Evolutionary conservation across 1,139 yeast genomes (phyloP), one percentile per base, ranked within the genome.

Genomic region (Magnusiomyces fungicola): DNA sequence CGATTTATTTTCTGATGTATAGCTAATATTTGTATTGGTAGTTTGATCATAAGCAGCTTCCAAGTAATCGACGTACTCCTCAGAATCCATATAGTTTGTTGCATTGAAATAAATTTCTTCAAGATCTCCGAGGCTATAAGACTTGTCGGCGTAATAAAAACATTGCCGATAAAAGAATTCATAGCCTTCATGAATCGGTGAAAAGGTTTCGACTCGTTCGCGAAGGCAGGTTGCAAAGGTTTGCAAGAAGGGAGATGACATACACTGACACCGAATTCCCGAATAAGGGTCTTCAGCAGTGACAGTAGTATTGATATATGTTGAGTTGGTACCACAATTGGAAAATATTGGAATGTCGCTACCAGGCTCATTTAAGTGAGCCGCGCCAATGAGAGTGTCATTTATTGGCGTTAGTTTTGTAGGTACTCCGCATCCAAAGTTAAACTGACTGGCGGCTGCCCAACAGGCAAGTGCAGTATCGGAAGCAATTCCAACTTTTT

Each of bases 381-480:
- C 10, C 12, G 7, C 12, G 12, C 22, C 3, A 23, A 9, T n/a
- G 9, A 32, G 40, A 10, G 24, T 14, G 16, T 19, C 42, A 19
- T 37, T 39, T 23, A 40, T 32, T n/a, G n/a, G n/a, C n/a, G n/a
- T n/a, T n/a, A n/a, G n/a, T n/a, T n/a, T n/a, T n/a, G n/a, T n/a
- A n/a, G n/a, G n/a, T n/a, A n/a, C n/a, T 4, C 36, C 24, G 32
- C 53, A 51, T 2, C 50, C 50, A 39, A 48, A 48, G 45, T 48
- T 40, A 32, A 42, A 43, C n/a, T 46, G 36, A 18, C 32, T 34
- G 19, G 51, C 45, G 12, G 51, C 48, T 6, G 45, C 27, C 51
- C 51, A 51, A 29, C 53, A 51, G 3, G 53, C 53, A 18, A 51
- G 32, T 4, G 49, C 53, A 29, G 41, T 37, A 24, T 47, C 45